These are phyloP conservation scores for Phytophthora fragariaefolia DNA, from an alignment of 352 stramenopile species.

Conservation along the genomic window DNA sequence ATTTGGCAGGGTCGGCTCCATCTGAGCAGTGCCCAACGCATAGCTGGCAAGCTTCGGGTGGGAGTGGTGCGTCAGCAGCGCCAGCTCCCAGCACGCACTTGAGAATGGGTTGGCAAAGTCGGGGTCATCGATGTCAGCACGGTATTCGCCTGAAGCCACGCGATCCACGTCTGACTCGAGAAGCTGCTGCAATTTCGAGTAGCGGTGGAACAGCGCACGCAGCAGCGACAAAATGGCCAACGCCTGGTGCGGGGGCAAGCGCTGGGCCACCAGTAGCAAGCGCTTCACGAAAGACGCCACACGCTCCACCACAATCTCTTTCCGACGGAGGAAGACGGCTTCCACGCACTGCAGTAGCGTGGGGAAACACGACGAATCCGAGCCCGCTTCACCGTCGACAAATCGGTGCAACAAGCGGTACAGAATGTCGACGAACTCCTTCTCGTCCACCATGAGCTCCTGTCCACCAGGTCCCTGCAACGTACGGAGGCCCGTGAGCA, in stretches of 20 bases:
- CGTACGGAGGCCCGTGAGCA: constrained; percentile 94
- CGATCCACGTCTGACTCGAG: constrained; percentile 97
- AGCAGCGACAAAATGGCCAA: constrained; percentile 90
- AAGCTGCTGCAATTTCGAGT: constrained; percentile 94
- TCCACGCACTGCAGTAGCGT: constrained; percentile 92
- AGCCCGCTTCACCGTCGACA: constrained; percentile 60
- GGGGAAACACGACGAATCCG: constrained; percentile 60
- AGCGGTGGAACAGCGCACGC: constrained; percentile 90
- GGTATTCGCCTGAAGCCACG: constrained; percentile 93
- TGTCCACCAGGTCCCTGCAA: constrained; percentile 92
- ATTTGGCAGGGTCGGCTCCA: constrained; percentile 67
- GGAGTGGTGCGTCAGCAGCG: constrained; percentile 86
- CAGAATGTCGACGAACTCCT: constrained; percentile 96
- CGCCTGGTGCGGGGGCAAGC: constrained; percentile 82
- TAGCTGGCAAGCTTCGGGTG: constrained; percentile 84
- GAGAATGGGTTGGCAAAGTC: constrained; percentile 96
- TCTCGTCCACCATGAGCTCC: constrained; percentile 97
- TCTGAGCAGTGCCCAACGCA: constrained; percentile 63
- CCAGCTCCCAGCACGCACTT: constrained; percentile 94
- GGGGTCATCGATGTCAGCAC: constrained; percentile 92
- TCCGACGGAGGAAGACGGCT: constrained; percentile 93
- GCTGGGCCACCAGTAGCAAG: constrained; percentile 89
- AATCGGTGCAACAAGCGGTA: constrained; percentile 90
- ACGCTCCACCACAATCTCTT: constrained; percentile 94
- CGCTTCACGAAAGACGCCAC: constrained; percentile 97